phyloP scores from a whole-genome alignment of 2,329 filamentous ascomycete genomes.

The Claviceps capensis region DNA sequence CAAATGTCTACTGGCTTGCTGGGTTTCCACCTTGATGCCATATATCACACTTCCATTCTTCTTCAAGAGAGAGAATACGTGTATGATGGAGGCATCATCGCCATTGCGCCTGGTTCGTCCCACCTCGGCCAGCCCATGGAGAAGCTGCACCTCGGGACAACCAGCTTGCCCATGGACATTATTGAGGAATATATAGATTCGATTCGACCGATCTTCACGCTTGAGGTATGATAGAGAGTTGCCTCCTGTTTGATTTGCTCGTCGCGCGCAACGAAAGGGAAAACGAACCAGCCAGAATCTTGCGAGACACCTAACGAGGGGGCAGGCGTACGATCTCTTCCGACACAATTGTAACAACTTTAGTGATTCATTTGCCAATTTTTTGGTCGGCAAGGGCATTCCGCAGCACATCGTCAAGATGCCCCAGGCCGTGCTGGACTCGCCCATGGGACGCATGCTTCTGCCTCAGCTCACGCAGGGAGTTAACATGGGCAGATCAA shows the following conservation, averaged over 20 bases:
- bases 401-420: constrained; percentile 76
- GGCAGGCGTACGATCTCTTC: constrained; percentile 71
- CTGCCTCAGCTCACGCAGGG: constrained; percentile 51
- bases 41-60: constrained; percentile 90
- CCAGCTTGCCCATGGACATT: constrained; percentile 64
- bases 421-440: constrained; percentile 71
- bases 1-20: constrained; percentile 40
- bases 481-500: constrained; percentile 34
- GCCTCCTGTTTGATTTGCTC: neutral
- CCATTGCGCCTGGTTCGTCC: constrained; percentile 65
- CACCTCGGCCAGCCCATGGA: constrained; percentile 81
- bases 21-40: constrained; percentile 62
- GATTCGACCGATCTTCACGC: constrained; percentile 66
- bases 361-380: constrained; percentile 81
- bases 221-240: constrained; percentile 38
- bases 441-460: constrained; percentile 79
- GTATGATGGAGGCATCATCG: constrained; percentile 78
- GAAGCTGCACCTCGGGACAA: constrained; percentile 58
- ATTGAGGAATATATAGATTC: constrained; percentile 82
- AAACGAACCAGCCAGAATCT: neutral
- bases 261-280: neutral
- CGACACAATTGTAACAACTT: constrained; percentile 98
- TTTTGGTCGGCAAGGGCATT: constrained; percentile 77
- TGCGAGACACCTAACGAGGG: neutral
- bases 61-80: constrained; percentile 77